Evolutionary conservation across 116 monocot species (phyloP).

Genomic region (Cymodocea nodosa): DNA sequence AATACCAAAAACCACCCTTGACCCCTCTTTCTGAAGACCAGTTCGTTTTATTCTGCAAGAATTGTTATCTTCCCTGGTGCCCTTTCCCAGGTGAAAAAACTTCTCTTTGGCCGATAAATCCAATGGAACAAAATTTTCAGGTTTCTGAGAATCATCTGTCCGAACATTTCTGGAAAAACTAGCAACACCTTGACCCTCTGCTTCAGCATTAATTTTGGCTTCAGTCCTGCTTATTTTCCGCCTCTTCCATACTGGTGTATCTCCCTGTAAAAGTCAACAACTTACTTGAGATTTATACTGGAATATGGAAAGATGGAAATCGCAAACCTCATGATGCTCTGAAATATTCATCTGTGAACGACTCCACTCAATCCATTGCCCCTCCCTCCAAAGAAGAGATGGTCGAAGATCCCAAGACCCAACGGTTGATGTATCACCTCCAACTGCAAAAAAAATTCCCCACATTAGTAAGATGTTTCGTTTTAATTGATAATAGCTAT

Average conservation of each 20-base stretch:
- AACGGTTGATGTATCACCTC: slow-evolving; percentile 37
- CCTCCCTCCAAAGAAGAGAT: slow-evolving; percentile 86
- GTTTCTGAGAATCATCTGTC: slow-evolving; percentile 12
- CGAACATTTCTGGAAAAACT: background rate
- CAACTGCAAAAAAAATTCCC: slow-evolving; percentile 20
- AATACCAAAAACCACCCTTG: slow-evolving; percentile 85
- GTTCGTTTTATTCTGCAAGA: slow-evolving; percentile 32
- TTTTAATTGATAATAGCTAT: too few species aligned
- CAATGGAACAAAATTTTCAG: slow-evolving; percentile 26
- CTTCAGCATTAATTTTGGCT: slow-evolving; percentile 13
- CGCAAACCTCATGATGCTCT: slow-evolving; percentile 38
- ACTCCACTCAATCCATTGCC: slow-evolving; percentile 70
- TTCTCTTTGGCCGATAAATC: slow-evolving; percentile 47
- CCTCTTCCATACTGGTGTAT: slow-evolving; percentile 74
- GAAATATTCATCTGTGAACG: slow-evolving; percentile 16
- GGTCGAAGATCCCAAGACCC: slow-evolving; percentile 78
- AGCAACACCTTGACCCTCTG: slow-evolving; percentile 8
- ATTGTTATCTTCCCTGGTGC: slow-evolving; percentile 20
- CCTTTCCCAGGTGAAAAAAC: slow-evolving; percentile 60
- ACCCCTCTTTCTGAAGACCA: slow-evolving; percentile 70
- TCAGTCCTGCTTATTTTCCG: slow-evolving; percentile 40
- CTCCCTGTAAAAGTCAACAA: slow-evolving; percentile 35
- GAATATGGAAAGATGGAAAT: slow-evolving; percentile 4
- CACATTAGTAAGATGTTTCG: too few species aligned
- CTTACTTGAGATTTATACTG: background rate